A percentile compares a stretch with the other conserved stretches of the same genome.
These are phyloP conservation scores for Aspergillus glaucus DNA, from an alignment of 2,329 filamentous ascomycete genomes.

Conservation along the genomic window DNA sequence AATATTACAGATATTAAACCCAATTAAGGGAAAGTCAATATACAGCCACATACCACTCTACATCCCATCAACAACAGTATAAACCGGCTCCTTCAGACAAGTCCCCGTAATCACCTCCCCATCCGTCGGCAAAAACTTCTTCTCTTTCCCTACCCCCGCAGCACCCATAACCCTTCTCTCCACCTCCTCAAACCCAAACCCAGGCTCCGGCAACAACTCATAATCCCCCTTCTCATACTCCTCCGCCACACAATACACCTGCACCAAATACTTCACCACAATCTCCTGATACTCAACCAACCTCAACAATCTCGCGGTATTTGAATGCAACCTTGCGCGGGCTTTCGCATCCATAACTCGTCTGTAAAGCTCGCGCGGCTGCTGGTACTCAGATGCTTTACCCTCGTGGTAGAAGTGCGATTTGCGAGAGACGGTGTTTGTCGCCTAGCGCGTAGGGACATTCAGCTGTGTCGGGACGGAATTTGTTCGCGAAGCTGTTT, in stretches of 20 bases:
- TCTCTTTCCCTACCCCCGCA: not conserved
- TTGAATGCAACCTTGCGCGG: not conserved
- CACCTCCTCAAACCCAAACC: not conserved
- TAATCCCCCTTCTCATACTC: conserved; percentile 43
- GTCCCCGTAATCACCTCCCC: too few species aligned
- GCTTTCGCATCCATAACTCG: not conserved
- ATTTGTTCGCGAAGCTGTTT: conserved; percentile 48
- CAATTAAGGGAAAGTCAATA: too few species aligned
- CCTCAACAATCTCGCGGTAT: conserved; percentile 10
- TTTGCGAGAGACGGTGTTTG: not conserved
- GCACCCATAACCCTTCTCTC: not conserved
- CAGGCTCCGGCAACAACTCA: not conserved
- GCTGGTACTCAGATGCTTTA: not conserved
- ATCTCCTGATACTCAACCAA: conserved; percentile 41
- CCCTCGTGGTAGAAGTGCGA: not conserved
- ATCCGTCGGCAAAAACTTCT: not conserved
- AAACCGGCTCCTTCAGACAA: too few species aligned
- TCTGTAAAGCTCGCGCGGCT: not conserved
- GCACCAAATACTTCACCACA: conserved; percentile 48
- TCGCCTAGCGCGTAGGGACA: not conserved
- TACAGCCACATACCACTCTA: too few species aligned
- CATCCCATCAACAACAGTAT: too few species aligned
- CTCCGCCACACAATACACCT: conserved; percentile 45
- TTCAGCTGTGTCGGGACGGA: conserved; percentile 43
- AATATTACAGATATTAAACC: too few species aligned